Evolutionary conservation across 2,329 filamentous ascomycete species (phyloP), one percentile per base, ranked within the genome.

Genomic region (Aspergillus floridensis): DNA sequence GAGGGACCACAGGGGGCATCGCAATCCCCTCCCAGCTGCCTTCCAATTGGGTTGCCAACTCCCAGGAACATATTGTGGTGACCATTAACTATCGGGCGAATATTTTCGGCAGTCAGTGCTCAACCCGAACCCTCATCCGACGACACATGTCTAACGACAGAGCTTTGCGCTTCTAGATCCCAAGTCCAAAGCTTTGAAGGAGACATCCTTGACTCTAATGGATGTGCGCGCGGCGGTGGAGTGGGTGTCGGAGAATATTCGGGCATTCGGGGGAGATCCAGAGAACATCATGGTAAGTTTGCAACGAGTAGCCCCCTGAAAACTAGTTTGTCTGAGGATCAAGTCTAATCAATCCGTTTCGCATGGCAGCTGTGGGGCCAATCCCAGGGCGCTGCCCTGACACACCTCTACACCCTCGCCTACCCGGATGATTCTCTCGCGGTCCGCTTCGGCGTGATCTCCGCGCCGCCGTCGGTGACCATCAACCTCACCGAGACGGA

Each of bases 41-140:
- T 11, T 19, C 7, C 4, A 68, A 74, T 59, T 77, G 78, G 73
- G 76, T 79, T 3, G 67, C 74, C 49, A 68, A 77, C 26, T 73
- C 73, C 21, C 72, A 77, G 61, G 68, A 71, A 12, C 74, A 76
- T 60, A 75, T 80, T 57, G 77, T 79, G 7, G 76, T 80, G 16
- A 72, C 76, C 0, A 65, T 71, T 24, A 72, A 73, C 19, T 73
- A 71, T 35, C 59, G 71, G 7, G 54, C 70, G 16, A 70, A 69
- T 58, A 63, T 72, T 24, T 70, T 71, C 41, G 67, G 66, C 22
- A 54, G 52, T 54, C 2, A 16, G 32, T 22, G 4, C 22, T 22
- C 22, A 22, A 4, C 22, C 4, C 3, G 22, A 22, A 22, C 22
- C 22, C 22, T 22, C 22, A 22, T 22, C 22, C 4, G 22, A 22